Evolutionary conservation across 305 asterid genomes (phyloP), one percentile per base, ranked within the genome.

Genomic region (Solanum hybrid): DNA sequence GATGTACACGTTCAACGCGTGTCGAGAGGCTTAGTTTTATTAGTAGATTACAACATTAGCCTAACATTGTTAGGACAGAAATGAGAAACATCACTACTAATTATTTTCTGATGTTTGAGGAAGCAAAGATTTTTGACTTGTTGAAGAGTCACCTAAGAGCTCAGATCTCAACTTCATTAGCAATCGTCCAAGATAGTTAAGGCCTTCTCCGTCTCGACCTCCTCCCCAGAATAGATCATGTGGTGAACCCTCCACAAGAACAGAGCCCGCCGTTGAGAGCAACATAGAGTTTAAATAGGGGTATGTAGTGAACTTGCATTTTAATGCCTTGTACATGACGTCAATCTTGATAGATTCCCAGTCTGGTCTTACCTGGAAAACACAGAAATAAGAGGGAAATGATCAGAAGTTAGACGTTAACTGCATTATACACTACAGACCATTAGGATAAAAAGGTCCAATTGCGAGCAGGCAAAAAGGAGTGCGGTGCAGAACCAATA

Each of bases 201-300:
- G 95, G 71, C 99, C 99, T 93, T 97, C 99, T 14, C 99, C 98
- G n/a, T 97, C 99, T 85, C 99, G 95, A 24, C 99, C 99, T 42
- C 99, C 99, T 37, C 99, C 99, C 99, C 99, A 97, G 89, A 97
- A 97, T 88, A 95, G 94, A 91, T 97, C 99, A 90, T 96, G 99
- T 1, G 99, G 99, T 13, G 99, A 96, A 51, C 98, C 97, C 92
- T 97, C 99, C 71, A 97, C 98, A 3, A 97, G 96, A 87, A 96
- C 98, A 27, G 96, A 95, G 29, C 98, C 99, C 42, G 89, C 94
- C 9, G 98, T 97, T 13, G 97, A 94, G 34, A 94, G 93, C 89
- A 97, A 93, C 98, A 96, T 89, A 15, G 98, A 95, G 0, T 89
- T 92, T 78, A 97, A 89, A 89, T 95, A 89, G 4, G 98, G 97